Conservation (phyloP, 225 moss, liverwort and hornwort species). For the Neckera pumila region DNA sequence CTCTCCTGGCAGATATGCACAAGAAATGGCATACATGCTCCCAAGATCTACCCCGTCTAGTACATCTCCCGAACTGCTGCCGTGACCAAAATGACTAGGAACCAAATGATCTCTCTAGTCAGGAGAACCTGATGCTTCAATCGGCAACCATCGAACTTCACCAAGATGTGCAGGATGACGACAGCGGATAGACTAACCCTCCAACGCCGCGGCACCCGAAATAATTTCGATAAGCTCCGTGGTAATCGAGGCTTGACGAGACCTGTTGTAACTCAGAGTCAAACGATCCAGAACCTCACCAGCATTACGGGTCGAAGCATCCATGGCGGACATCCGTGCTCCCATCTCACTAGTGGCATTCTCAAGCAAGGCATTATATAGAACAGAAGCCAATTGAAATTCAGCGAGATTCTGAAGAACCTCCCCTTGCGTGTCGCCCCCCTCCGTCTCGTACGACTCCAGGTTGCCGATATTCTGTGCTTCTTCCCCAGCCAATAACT, state of each 20-base stretch:
- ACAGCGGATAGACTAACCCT: conserved; percentile 29
- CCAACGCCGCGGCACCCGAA: conserved; percentile 92
- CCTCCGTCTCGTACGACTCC: conserved; percentile 62
- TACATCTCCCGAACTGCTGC: conserved; percentile 12
- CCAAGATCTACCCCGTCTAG: conserved; percentile 14
- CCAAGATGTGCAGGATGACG: not conserved
- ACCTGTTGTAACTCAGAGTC: conserved; percentile 97
- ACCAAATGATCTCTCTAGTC: not conserved
- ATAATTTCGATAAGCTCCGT: conserved; percentile 99
- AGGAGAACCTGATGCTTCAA: not conserved
- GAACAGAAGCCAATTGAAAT: conserved; percentile 72
- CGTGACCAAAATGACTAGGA: conserved; percentile 13
- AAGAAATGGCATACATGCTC: conserved; percentile 5
- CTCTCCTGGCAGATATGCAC: not conserved
- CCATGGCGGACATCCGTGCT: conserved; percentile 99
- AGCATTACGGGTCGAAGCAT: conserved; percentile 89
- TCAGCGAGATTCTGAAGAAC: conserved; percentile 84
- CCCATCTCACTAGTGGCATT: conserved; percentile 95
- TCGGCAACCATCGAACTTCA: not conserved
- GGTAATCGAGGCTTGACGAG: conserved; percentile 82
- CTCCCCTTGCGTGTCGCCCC: conserved; percentile 53
- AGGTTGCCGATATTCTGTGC: conserved; percentile 50
- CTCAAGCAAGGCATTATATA: conserved; percentile 81
- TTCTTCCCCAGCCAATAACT: conserved; percentile 45
- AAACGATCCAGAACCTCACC: conserved; percentile 90